Base-by-base conservation (phyloP, 306 rosid genomes). In the Cyamopsis tetragonoloba region DNA sequence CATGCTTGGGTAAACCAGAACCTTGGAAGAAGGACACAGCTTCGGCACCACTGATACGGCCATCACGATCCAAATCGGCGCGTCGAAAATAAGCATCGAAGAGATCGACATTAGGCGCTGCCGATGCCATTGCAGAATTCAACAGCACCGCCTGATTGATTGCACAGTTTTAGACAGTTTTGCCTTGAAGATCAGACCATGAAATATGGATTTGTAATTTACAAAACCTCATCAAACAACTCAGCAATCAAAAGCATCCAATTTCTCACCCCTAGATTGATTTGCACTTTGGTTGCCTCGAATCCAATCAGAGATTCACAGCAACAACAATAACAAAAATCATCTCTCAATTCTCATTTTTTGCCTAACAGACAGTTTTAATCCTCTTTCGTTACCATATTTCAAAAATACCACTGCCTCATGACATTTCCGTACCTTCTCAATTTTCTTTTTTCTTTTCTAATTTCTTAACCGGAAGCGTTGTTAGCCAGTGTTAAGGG, bases 21-120 rank as follows among this genome's bases (percentile, higher is more conserved):
- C 91, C 99, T 68, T 90, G 91, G 87, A 95, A 88, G 87, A 95
- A 95, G 37, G 89, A 63, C 23, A 95, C 99, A 17, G 99, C 97
- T 80, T 95, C 99, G 13, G 66, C 73, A 28, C 96, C 99, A 72
- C 96, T 95, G 67, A 95, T 95, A 46, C 95, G 89, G 76, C 99
- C 97, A 46, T 95, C 99, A 24, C 91, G 84, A 85, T 95, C 99
- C 88, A 88, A 87, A 88, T 95, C 99, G 47, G 99, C 99, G 3
- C 88, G 87, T 19, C 89, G 89, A 51, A 95, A 95, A 77, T 91
- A 95, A 53, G 88, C 87, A 87, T 95, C 99, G 74, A 95, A 95
- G 74, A 88, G 96, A 95, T 95, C 97, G 60, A 82, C 95, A 79
- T 95, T 91, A 75, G 90, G 60, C 61, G 88, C 78, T 17, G 77